phyloP scores from a whole-genome alignment of 805 yeast species.

The Metschnikowia matae region DNA sequence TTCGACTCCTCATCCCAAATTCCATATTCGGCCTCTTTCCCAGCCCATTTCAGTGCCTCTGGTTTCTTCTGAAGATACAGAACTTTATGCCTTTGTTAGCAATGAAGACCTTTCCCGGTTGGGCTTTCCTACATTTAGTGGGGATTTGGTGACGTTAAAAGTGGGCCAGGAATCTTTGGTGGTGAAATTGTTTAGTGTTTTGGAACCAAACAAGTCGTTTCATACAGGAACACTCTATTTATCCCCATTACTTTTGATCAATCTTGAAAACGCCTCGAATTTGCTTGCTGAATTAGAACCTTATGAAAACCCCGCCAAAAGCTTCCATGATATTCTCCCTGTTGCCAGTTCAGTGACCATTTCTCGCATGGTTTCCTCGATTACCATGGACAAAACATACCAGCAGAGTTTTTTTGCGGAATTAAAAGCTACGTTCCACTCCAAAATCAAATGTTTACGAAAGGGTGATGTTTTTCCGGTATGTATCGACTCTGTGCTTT shows the following conservation, averaged over 20 bases:
- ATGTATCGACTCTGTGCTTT: slow-evolving; percentile 64
- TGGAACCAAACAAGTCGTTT: slow-evolving; percentile 55
- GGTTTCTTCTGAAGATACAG: slow-evolving; percentile 31
- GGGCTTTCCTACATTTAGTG: slow-evolving; percentile 62
- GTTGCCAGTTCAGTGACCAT: slow-evolving; percentile 63
- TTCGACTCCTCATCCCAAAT: slow-evolving; percentile 1
- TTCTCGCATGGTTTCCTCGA: slow-evolving; percentile 64
- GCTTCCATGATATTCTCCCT: slow-evolving; percentile 31
- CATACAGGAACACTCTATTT: slow-evolving; percentile 41
- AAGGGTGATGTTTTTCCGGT: slow-evolving; percentile 74
- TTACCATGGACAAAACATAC: slow-evolving; percentile 57
- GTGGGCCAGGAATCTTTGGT: slow-evolving; percentile 11
- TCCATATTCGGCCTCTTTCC: slow-evolving; percentile 28
- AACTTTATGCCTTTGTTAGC: slow-evolving; percentile 39
- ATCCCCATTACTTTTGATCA: slow-evolving; percentile 59
- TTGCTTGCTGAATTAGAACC: slow-evolving; percentile 21
- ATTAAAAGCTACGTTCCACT: slow-evolving; percentile 59
- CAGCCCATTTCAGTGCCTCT: slow-evolving; percentile 23
- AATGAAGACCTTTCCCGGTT: slow-evolving; percentile 45
- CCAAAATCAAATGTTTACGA: slow-evolving; percentile 52
- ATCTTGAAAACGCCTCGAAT: slow-evolving; percentile 36
- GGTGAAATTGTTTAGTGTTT: slow-evolving; percentile 52
- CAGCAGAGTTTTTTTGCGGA: slow-evolving; percentile 61
- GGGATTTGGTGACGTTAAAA: slow-evolving; percentile 51
- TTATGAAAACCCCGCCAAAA: slow-evolving; percentile 4